Base-by-base conservation (phyloP, 106 monocot species). In the Acanthochlamys bracteata region DNA sequence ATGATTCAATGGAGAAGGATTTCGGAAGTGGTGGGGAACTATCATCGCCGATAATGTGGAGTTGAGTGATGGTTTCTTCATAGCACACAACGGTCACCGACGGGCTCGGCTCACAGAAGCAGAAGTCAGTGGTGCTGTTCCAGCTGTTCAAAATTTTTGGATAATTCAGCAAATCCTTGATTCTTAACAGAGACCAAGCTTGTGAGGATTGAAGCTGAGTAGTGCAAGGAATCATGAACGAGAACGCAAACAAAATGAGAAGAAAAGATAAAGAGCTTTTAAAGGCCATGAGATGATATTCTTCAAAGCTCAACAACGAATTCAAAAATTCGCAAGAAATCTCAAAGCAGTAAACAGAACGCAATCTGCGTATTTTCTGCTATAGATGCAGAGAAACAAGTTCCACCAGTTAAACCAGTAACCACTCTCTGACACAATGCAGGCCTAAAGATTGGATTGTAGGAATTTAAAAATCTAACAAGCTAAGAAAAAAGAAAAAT, bases 161-260 rank as follows among this genome's bases (percentile, higher is more conserved):
- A 57, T 85, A 63, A 63, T 81, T 81, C 2, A 98, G 66, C 3
- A 92, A 76, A 39, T 63, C 82, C 67, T 79, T 82, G 59, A 98
- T 78, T 66, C 81, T 57, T 4, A 91, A 83, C 11, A 98, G 78
- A 24, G 92, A 79, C 92, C 91, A 92, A 23, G 83, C 61, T 75
- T 98, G 98, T 8, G 91, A 92, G 52, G 98, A 83, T 74, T 92
- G 85, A 21, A 92, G 73, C 51, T 88, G 83, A 73, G 60, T 58
- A 15, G 86, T 70, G 43, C 12, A 26, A 0, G 74, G 81, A 42
- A 86, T 25, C 2, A 73, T 69, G 25, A 64, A 24, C 25, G 68
- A 27, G 25, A 74, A 21, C 42, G 72, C 13, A 7, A 20, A 60
- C 11, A 71, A 46, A 20, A 76, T 24, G 11, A 76, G 54, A 13